phyloP scores from a whole-genome alignment of 2,329 filamentous ascomycete species.

The Nothophaeocryptopus gaeumannii region DNA sequence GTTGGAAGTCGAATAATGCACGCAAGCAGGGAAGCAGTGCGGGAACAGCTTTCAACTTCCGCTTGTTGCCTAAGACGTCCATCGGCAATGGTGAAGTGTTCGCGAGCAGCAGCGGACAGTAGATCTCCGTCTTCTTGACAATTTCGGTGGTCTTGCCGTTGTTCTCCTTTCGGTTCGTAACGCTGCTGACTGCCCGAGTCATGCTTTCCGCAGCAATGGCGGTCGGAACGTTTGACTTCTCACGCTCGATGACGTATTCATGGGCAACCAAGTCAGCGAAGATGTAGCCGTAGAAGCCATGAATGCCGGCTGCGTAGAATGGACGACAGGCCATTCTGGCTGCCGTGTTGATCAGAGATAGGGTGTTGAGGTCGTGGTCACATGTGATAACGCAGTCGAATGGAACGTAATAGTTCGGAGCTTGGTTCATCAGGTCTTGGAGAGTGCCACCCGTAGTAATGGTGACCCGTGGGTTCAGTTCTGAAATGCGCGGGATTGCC shows the following conservation, averaged over 20 bases:
- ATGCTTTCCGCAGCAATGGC: conserved; percentile 64
- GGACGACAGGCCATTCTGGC: conserved; percentile 74
- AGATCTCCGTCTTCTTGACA: conserved; percentile 87
- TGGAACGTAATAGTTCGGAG: conserved; percentile 68
- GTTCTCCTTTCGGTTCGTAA: conserved; percentile 66
- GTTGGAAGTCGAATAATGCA: conserved; percentile 83
- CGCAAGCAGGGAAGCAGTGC: conserved; percentile 81
- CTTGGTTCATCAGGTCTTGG: conserved; percentile 68
- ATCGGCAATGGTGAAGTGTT: conserved; percentile 69
- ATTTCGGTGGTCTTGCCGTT: conserved; percentile 70
- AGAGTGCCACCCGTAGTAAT: conserved; percentile 49
- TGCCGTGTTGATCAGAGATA: conserved; percentile 79
- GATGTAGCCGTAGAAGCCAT: conserved; percentile 91
- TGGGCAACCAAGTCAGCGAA: conserved; percentile 92
- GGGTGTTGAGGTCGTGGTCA: conserved; percentile 71
- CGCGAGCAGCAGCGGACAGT: conserved; percentile 82
- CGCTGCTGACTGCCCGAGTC: conserved; percentile 71
- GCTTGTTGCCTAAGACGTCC: conserved; percentile 66
- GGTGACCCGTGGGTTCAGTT: conserved; percentile 83
- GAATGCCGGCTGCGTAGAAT: conserved; percentile 84
- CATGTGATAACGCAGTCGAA: conserved; percentile 90
- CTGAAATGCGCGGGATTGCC: conserved; percentile 71
- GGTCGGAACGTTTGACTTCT: conserved; percentile 69
- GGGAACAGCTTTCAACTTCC: conserved; percentile 71
- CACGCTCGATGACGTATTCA: conserved; percentile 82